phyloP scores from a whole-genome alignment of 2,329 filamentous ascomycete genomes.

The Alternaria sp. region DNA sequence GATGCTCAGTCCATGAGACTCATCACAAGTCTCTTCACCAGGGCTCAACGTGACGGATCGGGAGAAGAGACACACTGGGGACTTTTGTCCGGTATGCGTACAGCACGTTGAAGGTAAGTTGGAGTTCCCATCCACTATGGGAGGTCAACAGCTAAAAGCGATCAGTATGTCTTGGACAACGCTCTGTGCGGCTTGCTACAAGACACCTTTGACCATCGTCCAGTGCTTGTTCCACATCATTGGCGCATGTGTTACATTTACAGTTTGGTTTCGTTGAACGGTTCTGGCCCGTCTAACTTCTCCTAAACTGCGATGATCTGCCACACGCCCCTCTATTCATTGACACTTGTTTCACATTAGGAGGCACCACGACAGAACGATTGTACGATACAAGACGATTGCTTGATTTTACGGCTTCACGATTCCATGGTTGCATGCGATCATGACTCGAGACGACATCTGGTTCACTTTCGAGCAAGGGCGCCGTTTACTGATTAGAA shows the following conservation, averaged over 20 bases:
- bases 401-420: not conserved
- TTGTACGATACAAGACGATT: slow-evolving; percentile 5
- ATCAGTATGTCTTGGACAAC: not conserved
- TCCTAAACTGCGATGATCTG: not conserved
- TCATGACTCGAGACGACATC: not conserved
- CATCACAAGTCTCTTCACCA: slow-evolving; percentile 18
- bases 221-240: not conserved
- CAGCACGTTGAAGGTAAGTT: not conserved
- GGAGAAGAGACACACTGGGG: not conserved
- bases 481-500: not conserved
- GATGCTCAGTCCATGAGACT: slow-evolving; percentile 21
- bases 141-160: not conserved
- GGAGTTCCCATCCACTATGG: not conserved
- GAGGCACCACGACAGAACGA: not conserved
- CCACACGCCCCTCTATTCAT: not conserved
- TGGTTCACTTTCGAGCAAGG: not conserved
- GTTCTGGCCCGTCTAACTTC: not conserved
- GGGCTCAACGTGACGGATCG: not conserved
- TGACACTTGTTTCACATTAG: not conserved
- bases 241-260: not conserved
- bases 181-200: not conserved
- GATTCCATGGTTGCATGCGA: not conserved
- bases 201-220: not conserved
- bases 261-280: not conserved
- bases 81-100: not conserved